A percentile compares a stretch with the other conserved stretches of the same genome.
phyloP scores from a whole-genome alignment of 116 monocot species.

The Papilionanthe hybrid region DNA sequence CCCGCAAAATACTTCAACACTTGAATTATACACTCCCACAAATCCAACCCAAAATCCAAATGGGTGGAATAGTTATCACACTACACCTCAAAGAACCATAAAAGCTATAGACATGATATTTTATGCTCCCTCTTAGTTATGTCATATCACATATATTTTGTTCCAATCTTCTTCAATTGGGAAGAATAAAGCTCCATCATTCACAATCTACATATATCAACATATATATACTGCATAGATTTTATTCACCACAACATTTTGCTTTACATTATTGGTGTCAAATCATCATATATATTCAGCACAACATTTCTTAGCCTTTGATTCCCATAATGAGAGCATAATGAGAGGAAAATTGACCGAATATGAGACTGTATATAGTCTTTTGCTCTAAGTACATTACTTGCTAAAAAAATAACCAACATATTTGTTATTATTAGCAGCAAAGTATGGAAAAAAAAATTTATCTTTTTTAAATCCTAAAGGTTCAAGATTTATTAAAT shows the following conservation, averaged over 20 bases:
- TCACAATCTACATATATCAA: neutral
- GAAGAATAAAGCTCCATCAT: neutral
- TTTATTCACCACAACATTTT: neutral
- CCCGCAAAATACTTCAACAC: too few species aligned
- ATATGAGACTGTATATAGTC: too few species aligned
- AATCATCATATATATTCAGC: neutral
- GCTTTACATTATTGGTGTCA: conserved; percentile 5
- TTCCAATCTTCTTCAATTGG: neutral
- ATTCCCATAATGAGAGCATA: neutral
- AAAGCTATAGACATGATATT: neutral
- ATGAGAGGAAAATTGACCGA: neutral
- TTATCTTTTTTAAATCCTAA: too few species aligned
- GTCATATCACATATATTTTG: neutral
- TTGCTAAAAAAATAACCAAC: too few species aligned
- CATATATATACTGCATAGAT: neutral
- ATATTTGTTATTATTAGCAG: too few species aligned
- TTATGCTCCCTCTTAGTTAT: neutral
- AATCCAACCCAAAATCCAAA: too few species aligned
- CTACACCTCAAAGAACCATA: neutral
- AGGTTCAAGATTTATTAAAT: too few species aligned
- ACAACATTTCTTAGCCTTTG: neutral
- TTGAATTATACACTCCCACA: too few species aligned
- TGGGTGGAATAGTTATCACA: too few species aligned
- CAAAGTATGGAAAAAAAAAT: too few species aligned
- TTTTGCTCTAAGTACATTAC: too few species aligned